Evolutionary conservation across 208 protist species (phyloP).

Genomic region (Entamoeba histolytica): DNA sequence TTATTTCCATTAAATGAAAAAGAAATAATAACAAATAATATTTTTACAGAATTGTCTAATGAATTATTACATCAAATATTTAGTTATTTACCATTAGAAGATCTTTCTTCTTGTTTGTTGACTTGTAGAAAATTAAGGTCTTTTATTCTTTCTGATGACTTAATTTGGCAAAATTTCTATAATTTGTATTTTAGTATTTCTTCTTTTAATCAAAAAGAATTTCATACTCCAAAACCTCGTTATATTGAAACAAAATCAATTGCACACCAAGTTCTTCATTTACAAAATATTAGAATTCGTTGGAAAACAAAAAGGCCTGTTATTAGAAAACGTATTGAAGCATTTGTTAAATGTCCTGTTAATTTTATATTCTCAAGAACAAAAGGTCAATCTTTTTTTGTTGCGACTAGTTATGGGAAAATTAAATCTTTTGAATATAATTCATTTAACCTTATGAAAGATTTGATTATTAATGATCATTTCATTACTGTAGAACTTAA

Average conservation of each 20-base stretch:
- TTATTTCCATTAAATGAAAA: too few species aligned
- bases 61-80: neutral
- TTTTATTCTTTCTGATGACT: neutral
- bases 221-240: neutral
- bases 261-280: neutral
- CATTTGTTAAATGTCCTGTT: neutral
- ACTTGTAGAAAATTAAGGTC: neutral
- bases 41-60: neutral
- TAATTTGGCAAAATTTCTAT: neutral
- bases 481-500: neutral
- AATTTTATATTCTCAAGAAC: neutral
- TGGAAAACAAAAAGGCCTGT: neutral
- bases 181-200: neutral
- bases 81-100: neutral
- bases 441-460: neutral
- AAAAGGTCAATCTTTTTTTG: neutral
- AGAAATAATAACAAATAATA: neutral
- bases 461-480: neutral
- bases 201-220: neutral
- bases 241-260: neutral
- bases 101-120: neutral
- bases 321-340: neutral
- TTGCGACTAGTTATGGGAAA: neutral
- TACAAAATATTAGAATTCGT: neutral
- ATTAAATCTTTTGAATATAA: neutral